A percentile compares a stretch with the other conserved stretches of the same genome.
These are phyloP conservation scores for Sanghuangporus sanghuang DNA, from an alignment of 1,284 basidiomycete genomes.

Conservation along the genomic window DNA sequence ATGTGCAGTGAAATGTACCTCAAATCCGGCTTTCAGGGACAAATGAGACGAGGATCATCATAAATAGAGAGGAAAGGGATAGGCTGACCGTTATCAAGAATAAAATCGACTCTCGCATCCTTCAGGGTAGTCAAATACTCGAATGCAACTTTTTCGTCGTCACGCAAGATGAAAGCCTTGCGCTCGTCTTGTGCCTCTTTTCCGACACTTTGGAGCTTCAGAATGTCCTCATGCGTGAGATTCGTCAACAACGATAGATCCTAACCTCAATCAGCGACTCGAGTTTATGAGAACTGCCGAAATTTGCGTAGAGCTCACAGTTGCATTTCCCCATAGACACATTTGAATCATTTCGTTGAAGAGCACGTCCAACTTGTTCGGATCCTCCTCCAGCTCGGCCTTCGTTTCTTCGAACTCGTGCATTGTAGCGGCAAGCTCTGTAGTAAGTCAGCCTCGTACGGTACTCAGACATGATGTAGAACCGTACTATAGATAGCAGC, in stretches of 20 bases:
- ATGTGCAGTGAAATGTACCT: conserved; percentile 41
- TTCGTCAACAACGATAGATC: conserved; percentile 84
- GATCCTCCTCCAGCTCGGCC: conserved; percentile 38
- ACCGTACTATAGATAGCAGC: conserved; percentile 68
- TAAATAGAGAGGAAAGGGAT: not conserved
- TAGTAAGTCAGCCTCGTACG: not conserved
- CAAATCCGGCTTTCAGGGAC: conserved; percentile 73
- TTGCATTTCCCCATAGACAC: conserved; percentile 89
- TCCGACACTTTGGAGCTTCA: conserved; percentile 78
- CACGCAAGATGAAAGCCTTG: conserved; percentile 75
- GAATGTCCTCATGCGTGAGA: conserved; percentile 75
- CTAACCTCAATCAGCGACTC: conserved; percentile 29
- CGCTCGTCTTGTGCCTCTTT: conserved; percentile 71
- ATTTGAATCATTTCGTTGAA: conserved; percentile 87
- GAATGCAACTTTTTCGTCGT: conserved; percentile 82
- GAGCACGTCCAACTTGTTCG: conserved; percentile 53
- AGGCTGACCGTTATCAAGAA: conserved; percentile 82
- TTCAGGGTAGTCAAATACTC: conserved; percentile 56
- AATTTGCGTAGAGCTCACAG: conserved; percentile 33
- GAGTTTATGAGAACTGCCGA: too few relatives aligned
- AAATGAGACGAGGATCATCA: not conserved
- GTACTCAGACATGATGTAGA: not conserved
- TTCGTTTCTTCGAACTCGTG: conserved; percentile 54
- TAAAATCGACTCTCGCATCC: conserved; percentile 73
- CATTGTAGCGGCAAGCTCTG: conserved; percentile 68